phyloP scores from a whole-genome alignment of 2,329 filamentous ascomycete species.

The Chlorencoelia australis region DNA sequence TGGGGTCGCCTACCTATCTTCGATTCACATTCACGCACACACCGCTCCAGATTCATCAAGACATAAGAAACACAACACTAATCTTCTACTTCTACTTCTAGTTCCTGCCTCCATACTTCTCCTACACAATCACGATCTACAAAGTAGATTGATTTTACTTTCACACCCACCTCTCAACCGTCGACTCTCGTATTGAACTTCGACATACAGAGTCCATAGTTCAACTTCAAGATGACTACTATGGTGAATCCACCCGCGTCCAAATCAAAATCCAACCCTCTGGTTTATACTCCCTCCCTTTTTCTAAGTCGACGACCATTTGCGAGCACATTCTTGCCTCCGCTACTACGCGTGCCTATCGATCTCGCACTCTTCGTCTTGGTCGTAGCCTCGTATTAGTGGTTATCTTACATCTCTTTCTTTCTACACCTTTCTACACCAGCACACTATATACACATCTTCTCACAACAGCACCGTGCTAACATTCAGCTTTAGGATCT shows the following conservation, averaged over 20 bases:
- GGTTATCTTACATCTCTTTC: slow-evolving; percentile 6
- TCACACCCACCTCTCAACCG: background rate
- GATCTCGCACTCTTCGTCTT: slow-evolving; percentile 9
- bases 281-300: slow-evolving; percentile 33
- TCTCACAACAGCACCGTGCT: too few species aligned
- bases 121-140: too few species aligned
- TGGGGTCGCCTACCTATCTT: too few species aligned
- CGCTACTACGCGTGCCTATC: slow-evolving; percentile 11
- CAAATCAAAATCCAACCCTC: slow-evolving; percentile 28
- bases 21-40: too few species aligned
- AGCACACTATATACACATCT: slow-evolving; percentile 16
- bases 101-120: background rate
- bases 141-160: too few species aligned
- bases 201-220: slow-evolving; percentile 28
- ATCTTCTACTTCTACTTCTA: background rate
- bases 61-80: background rate
- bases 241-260: slow-evolving; percentile 41
- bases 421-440: slow-evolving; percentile 1
- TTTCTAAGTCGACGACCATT: slow-evolving; percentile 26
- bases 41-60: background rate
- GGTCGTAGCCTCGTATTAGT: slow-evolving; percentile 20
- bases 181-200: slow-evolving; percentile 24
- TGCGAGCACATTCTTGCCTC: slow-evolving; percentile 24
- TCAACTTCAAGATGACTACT: slow-evolving; percentile 45
- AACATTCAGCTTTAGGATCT: slow-evolving; percentile 75